These are phyloP conservation scores for Puccinia polysora DNA, from an alignment of 1,284 basidiomycete species.

Conservation along the genomic window DNA sequence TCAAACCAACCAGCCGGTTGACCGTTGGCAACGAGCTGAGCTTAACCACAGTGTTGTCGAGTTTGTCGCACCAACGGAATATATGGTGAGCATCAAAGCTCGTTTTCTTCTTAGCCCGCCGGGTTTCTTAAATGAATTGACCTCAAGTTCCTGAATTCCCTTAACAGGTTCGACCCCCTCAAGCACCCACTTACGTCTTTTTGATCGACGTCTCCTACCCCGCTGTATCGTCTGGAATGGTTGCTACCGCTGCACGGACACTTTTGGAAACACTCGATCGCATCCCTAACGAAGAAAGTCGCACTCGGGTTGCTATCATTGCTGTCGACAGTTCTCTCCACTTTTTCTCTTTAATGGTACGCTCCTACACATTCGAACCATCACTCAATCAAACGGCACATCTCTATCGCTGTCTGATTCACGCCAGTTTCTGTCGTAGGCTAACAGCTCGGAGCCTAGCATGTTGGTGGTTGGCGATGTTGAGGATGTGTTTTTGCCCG, in stretches of 20 bases:
- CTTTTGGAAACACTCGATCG: slow-evolving; percentile 91
- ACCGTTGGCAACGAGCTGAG: slow-evolving; percentile 89
- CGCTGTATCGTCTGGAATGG: slow-evolving; percentile 91
- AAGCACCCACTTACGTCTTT: slow-evolving; percentile 94
- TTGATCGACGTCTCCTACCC: slow-evolving; percentile 92
- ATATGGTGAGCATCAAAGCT: slow-evolving; percentile 66
- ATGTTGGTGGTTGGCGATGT: slow-evolving; percentile 98
- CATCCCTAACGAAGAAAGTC: slow-evolving; percentile 86
- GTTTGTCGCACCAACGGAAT: slow-evolving; percentile 96
- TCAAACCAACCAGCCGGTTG: slow-evolving; percentile 83
- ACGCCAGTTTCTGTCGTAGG: slow-evolving; percentile 55
- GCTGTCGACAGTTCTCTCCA: slow-evolving; percentile 88
- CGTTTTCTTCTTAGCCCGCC: not conserved
- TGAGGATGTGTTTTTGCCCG: slow-evolving; percentile 94
- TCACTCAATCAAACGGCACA: slow-evolving; percentile 24
- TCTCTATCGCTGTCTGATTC: not conserved
- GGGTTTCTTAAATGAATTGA: not conserved
- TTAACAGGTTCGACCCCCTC: slow-evolving; percentile 72
- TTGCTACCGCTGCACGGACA: slow-evolving; percentile 91
- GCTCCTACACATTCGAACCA: slow-evolving; percentile 1
- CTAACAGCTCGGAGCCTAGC: slow-evolving; percentile 74
- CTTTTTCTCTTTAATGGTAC: slow-evolving; percentile 78
- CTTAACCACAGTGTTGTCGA: slow-evolving; percentile 90
- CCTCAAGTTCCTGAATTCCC: not conserved
- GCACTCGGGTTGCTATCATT: slow-evolving; percentile 89